phyloP scores from a whole-genome alignment of 805 yeast genomes.

The Candida khao-thaluensis region DNA sequence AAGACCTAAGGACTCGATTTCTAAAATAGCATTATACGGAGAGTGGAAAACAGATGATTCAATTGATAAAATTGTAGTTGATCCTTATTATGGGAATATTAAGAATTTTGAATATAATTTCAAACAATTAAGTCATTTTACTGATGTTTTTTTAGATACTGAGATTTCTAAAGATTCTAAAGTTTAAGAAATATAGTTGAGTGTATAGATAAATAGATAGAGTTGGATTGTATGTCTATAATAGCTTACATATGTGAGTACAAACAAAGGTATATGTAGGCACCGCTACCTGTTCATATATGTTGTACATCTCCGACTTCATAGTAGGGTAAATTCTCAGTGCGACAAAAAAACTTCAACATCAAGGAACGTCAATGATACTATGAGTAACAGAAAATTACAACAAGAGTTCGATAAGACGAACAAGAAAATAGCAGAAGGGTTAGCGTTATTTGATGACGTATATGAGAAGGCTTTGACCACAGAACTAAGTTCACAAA shows the following conservation, averaged over 20 bases:
- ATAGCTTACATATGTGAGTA: too few species aligned
- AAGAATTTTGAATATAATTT: conserved; percentile 82
- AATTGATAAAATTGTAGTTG: conserved; percentile 64
- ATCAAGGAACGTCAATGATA: conserved; percentile 4
- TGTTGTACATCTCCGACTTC: too few species aligned
- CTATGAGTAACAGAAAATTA: conserved; percentile 45
- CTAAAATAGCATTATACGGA: conserved; percentile 68
- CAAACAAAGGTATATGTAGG: too few species aligned
- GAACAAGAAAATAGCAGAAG: conserved; percentile 87
- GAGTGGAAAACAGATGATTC: conserved; percentile 62
- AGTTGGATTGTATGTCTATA: too few species aligned
- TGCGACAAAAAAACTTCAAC: conserved; percentile 5
- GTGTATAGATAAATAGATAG: too few species aligned
- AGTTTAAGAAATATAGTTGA: not conserved
- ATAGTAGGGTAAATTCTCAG: too few species aligned
- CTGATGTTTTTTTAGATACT: conserved; percentile 61
- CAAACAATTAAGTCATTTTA: conserved; percentile 71
- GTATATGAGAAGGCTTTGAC: conserved; percentile 81
- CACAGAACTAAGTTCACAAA: conserved; percentile 81
- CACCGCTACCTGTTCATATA: too few species aligned
- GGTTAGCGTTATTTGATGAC: conserved; percentile 79
- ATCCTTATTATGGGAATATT: conserved; percentile 90
- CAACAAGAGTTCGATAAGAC: conserved; percentile 87
- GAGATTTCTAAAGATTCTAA: conserved; percentile 32
- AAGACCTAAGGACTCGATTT: conserved; percentile 51